These are phyloP conservation scores for Gossypium turneri DNA, from an alignment of 345 rosid genomes.

Conservation along the genomic window DNA sequence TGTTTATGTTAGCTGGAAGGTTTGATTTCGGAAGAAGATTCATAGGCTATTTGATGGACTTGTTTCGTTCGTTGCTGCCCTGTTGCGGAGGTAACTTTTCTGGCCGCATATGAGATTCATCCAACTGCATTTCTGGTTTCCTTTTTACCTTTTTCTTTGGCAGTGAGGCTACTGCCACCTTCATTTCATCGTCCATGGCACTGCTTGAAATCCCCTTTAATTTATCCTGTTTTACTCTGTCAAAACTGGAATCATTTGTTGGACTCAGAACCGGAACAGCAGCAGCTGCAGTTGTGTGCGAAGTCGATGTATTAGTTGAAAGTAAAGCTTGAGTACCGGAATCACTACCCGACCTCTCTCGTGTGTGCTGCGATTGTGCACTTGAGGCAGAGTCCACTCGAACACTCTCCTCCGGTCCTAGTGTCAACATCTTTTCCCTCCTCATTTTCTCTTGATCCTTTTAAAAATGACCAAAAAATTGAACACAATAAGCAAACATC, in stretches of 20 bases:
- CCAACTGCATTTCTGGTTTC: slow-evolving; percentile 49
- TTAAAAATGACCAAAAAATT: background rate
- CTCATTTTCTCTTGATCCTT: slow-evolving; percentile 59
- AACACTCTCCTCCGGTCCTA: slow-evolving; percentile 38
- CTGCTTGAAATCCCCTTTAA: slow-evolving; percentile 40
- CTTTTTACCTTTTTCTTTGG: slow-evolving; percentile 52
- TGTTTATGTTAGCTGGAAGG: slow-evolving; percentile 36
- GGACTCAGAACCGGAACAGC: slow-evolving; percentile 37
- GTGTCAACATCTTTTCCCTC: slow-evolving; percentile 52
- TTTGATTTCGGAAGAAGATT: slow-evolving; percentile 32
- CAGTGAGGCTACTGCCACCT: slow-evolving; percentile 33
- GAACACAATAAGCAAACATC: slow-evolving; percentile 10
- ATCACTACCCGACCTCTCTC: slow-evolving; percentile 36
- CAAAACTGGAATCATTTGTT: slow-evolving; percentile 30
- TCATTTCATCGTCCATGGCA: slow-evolving; percentile 37
- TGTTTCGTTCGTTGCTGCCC: slow-evolving; percentile 32
- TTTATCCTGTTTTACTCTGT: slow-evolving; percentile 53
- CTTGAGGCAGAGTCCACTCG: slow-evolving; percentile 37
- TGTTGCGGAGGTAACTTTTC: slow-evolving; percentile 30
- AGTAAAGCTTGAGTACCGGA: slow-evolving; percentile 33
- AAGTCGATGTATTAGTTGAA: slow-evolving; percentile 32
- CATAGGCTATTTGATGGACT: slow-evolving; percentile 31
- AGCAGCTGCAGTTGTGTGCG: slow-evolving; percentile 33
- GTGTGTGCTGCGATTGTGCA: slow-evolving; percentile 37
- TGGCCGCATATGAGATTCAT: slow-evolving; percentile 32